A percentile compares a stretch with the other conserved stretches of the same genome.
These are phyloP conservation scores for Oryza australiensis DNA, from an alignment of 176 grass and related monocot species.

Conservation along the genomic window DNA sequence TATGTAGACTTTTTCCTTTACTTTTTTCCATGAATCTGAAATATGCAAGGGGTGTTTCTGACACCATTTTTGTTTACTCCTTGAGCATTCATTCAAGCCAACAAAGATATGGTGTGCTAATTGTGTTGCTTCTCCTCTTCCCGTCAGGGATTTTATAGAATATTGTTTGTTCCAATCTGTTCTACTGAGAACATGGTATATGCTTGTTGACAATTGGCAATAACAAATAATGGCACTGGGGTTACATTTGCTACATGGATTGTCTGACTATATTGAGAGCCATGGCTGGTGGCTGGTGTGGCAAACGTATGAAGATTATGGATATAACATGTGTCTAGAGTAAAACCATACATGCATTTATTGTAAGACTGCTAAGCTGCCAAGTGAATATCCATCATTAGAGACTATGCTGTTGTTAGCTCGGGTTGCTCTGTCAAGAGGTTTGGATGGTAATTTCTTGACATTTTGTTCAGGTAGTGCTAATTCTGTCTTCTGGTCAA, in stretches of 20 bases:
- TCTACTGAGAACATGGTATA: not conserved
- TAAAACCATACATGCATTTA: not conserved
- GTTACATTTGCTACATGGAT: not conserved
- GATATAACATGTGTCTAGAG: not conserved
- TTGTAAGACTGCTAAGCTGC: not conserved
- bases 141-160: constrained; percentile 10
- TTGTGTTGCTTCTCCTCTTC: not conserved
- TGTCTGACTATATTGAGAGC: not conserved
- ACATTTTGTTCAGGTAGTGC: not conserved
- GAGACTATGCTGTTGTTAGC: not conserved
- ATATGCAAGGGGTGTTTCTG: not conserved
- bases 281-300: not conserved
- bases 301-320: not conserved
- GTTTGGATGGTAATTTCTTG: not conserved
- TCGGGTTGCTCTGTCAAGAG: not conserved
- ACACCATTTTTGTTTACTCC: not conserved
- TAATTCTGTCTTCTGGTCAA: not conserved
- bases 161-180: not conserved
- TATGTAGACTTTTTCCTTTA: too few species aligned
- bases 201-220: not conserved
- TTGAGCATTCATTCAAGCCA: not conserved
- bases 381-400: not conserved
- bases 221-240: not conserved
- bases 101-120: not conserved
- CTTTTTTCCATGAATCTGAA: not conserved